Percentiles rank a stretch among this genome's conserved stretches.
Conservation (phyloP, 192 early-diverging fungal species). For the Funneliformis geosporum region DNA sequence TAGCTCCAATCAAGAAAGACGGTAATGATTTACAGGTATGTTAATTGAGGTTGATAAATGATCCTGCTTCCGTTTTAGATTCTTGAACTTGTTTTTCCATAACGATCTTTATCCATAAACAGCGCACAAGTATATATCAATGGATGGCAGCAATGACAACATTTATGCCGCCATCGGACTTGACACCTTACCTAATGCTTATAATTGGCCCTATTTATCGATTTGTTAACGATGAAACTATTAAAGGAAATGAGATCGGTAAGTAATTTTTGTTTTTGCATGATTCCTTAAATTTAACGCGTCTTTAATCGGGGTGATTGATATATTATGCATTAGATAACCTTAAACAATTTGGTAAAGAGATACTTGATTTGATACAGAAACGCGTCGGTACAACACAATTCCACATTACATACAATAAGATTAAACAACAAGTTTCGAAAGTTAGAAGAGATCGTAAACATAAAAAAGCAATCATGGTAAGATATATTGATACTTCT, state of each 20-base stretch:
- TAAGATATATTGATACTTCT: conserved; percentile 24
- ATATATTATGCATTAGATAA: conserved; percentile 54
- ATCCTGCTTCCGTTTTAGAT: neutral
- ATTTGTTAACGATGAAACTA: conserved; percentile 71
- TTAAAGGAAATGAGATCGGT: conserved; percentile 65
- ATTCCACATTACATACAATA: conserved; percentile 69
- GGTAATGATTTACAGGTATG: conserved; percentile 44
- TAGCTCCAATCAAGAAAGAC: conserved; percentile 48
- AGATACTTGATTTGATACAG: conserved; percentile 78
- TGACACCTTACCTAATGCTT: conserved; percentile 65
- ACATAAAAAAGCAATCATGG: conserved; percentile 58
- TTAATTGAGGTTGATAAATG: neutral
- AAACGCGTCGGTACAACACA: conserved; percentile 70
- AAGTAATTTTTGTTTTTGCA: conserved; percentile 29
- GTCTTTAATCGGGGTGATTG: conserved; percentile 3
- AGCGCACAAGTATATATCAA: conserved; percentile 84
- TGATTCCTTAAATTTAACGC: neutral
- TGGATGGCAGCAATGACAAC: conserved; percentile 87
- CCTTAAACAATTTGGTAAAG: conserved; percentile 72
- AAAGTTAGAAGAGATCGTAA: conserved; percentile 65
- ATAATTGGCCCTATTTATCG: conserved; percentile 82
- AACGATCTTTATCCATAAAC: conserved; percentile 40
- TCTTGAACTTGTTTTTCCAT: conserved; percentile 17
- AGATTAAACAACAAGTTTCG: conserved; percentile 64
- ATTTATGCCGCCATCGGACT: conserved; percentile 57